Conservation (phyloP, 192 early-diverging fungal species). For the Chytriomyces hyalinus region DNA sequence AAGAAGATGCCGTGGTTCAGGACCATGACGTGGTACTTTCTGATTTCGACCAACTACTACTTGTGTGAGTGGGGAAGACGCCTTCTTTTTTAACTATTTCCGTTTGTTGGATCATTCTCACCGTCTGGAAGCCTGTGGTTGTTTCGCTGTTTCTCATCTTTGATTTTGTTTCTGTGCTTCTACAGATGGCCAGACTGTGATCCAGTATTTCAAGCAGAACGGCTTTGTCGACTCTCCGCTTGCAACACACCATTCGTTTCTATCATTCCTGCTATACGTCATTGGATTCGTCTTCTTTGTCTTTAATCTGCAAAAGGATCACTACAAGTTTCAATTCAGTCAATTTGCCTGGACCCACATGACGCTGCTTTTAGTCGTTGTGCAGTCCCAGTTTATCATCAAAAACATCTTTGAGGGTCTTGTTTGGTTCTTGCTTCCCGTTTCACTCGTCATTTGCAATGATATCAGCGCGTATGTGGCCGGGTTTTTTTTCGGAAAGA, state of each 20-base stretch:
- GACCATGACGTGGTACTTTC: constrained; percentile 93
- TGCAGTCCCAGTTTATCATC: constrained; percentile 94
- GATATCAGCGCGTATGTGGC: constrained; percentile 95
- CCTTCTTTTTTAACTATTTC: not conserved
- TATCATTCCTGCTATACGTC: constrained; percentile 87
- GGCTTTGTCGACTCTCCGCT: constrained; percentile 87
- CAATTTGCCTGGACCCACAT: constrained; percentile 99
- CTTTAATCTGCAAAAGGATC: constrained; percentile 86
- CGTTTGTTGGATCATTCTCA: not conserved
- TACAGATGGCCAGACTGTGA: constrained; percentile 86
- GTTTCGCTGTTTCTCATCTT: not conserved
- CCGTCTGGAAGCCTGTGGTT: not conserved
- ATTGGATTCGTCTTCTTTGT: constrained; percentile 95
- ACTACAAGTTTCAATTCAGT: constrained; percentile 93
- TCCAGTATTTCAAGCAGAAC: constrained; percentile 84
- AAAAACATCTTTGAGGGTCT: constrained; percentile 98
- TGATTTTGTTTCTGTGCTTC: not conserved
- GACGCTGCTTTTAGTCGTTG: constrained; percentile 88
- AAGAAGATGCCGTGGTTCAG: constrained; percentile 87
- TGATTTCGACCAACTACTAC: constrained; percentile 89
- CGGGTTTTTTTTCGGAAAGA: constrained; percentile 94
- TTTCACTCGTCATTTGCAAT: constrained; percentile 88
- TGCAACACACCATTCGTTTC: constrained; percentile 92
- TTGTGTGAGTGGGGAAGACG: constrained; percentile 46
- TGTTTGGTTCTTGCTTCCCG: constrained; percentile 95